Evolutionary conservation across 805 yeast species (phyloP).

Genomic region (Kuraishia floccosa): DNA sequence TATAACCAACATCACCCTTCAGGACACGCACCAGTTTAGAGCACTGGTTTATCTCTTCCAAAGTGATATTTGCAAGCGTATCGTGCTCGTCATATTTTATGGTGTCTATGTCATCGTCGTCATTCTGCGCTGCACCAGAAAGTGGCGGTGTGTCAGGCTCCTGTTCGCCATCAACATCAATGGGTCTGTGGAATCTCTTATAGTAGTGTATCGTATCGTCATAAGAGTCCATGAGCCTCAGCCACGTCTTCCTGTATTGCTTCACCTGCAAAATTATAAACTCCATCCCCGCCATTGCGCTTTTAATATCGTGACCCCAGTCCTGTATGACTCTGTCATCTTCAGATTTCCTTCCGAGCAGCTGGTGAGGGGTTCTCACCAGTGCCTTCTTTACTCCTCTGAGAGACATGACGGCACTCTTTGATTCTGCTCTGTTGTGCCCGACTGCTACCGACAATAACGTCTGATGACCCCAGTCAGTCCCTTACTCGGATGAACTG

Average conservation of each 20-base stretch:
- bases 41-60: conserved; percentile 17
- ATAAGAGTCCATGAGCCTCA: conserved; percentile 19
- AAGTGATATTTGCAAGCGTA: conserved; percentile 15
- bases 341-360: conserved; percentile 17
- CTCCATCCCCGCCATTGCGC: conserved; percentile 30
- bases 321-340: conserved; percentile 28
- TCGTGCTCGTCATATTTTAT: conserved; percentile 13
- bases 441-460: too few species aligned
- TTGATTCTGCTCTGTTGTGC: too few species aligned
- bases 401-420: too few species aligned
- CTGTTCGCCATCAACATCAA: conserved; percentile 16
- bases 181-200: conserved; percentile 22
- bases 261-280: conserved; percentile 21
- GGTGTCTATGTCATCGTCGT: conserved; percentile 6
- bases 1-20: conserved; percentile 11
- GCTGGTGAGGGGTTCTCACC: conserved; percentile 21
- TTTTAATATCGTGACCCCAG: conserved; percentile 31
- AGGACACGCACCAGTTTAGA: conserved; percentile 12
- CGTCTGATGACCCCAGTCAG: too few species aligned
- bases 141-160: conserved; percentile 13
- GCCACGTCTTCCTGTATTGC: conserved; percentile 16
- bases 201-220: conserved; percentile 19
- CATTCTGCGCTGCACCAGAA: conserved; percentile 17
- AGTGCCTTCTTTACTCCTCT: conserved; percentile 24
- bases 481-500: too few species aligned